Percentiles rank a stretch among this genome's conserved stretches.
These are phyloP conservation scores for Ilyonectria mors-panacis DNA, from an alignment of 2,329 filamentous ascomycete species.

Conservation along the genomic window DNA sequence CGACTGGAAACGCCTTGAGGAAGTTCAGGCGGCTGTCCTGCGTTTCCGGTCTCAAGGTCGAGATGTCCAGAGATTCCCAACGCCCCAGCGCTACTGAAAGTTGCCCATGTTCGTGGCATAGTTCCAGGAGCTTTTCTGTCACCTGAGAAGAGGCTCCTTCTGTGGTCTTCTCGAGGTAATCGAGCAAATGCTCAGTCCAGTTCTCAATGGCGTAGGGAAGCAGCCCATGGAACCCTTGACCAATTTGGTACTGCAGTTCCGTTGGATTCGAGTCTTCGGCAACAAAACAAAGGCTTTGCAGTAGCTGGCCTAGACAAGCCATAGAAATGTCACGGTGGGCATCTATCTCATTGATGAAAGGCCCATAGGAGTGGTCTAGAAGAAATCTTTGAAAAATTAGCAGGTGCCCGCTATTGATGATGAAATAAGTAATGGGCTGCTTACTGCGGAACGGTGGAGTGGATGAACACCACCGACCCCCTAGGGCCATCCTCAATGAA, in stretches of 20 bases:
- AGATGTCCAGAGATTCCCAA: neutral
- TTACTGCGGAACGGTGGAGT: neutral
- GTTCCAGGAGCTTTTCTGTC: neutral
- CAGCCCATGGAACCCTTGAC: slow-evolving; percentile 2
- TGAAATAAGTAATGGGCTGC: neutral
- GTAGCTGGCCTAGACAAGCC: neutral
- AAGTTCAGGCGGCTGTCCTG: neutral
- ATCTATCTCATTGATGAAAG: neutral
- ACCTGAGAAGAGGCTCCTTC: no score
- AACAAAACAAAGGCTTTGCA: neutral
- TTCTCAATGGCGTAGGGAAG: slow-evolving; percentile 6
- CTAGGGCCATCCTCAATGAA: slow-evolving; percentile 11
- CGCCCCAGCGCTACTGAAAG: neutral
- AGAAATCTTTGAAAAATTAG: neutral
- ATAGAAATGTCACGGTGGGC: neutral
- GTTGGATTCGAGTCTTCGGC: neutral
- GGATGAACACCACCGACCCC: neutral
- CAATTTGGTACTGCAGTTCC: neutral
- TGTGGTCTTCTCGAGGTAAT: neutral
- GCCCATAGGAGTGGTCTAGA: neutral
- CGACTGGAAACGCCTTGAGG: neutral
- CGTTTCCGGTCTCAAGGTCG: neutral
- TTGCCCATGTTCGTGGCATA: neutral
- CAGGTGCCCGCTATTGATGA: no score
- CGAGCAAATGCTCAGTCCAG: slow-evolving; percentile 1